Percentiles rank a stretch among this genome's conserved stretches.
Evolutionary conservation across 73 alveolate species (phyloP).

Genomic region (Uronychia setigera): DNA sequence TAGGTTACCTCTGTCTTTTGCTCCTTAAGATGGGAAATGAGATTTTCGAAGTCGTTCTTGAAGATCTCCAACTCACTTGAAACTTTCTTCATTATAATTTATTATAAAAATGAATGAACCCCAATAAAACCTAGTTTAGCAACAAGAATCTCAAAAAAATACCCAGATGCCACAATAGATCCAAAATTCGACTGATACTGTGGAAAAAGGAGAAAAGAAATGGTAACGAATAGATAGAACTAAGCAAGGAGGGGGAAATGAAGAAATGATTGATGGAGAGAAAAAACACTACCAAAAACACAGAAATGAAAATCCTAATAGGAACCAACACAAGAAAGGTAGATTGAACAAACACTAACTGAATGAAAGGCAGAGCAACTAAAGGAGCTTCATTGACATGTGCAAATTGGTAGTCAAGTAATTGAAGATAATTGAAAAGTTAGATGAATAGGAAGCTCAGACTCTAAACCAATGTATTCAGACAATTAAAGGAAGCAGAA

Average conservation of each 20-base stretch:
- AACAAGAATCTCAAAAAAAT: no score
- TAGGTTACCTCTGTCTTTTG: slow-evolving; percentile 9
- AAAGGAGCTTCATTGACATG: no score
- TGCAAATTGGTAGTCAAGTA: no score
- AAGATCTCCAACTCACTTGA: not conserved
- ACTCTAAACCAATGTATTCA: not conserved
- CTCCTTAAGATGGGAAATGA: not conserved
- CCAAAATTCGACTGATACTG: no score
- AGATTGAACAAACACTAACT: no score
- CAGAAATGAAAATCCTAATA: no score
- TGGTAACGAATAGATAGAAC: not conserved
- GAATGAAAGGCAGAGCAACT: no score
- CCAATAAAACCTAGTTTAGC: no score
- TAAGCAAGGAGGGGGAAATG: not conserved
- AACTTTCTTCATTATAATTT: not conserved
- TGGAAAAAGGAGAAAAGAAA: not conserved
- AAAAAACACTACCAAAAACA: not conserved
- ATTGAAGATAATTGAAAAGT: no score
- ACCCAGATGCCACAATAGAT: no score
- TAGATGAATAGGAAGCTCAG: not conserved
- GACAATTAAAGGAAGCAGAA: not conserved
- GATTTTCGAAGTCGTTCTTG: slow-evolving; percentile 1
- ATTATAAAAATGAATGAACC: not conserved
- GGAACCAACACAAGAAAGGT: no score
- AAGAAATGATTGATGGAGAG: not conserved